phyloP scores from a whole-genome alignment of 2,329 filamentous ascomycete genomes.

The Herpotrichia juniperi region DNA sequence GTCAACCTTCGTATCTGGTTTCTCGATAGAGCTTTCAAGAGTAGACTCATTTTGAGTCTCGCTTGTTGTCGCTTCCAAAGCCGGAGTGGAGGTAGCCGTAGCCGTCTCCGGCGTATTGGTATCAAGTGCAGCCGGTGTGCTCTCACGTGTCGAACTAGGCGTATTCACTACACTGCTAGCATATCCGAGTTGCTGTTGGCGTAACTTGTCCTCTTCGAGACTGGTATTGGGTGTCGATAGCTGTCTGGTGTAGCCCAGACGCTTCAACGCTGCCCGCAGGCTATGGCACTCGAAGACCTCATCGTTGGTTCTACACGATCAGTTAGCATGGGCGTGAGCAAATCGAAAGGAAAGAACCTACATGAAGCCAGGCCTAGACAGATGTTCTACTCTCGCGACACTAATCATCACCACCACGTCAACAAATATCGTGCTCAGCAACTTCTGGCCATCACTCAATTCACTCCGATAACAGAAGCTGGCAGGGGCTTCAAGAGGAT shows the following conservation, averaged over 20 bases:
- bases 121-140: slow-evolving; percentile 1
- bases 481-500: neutral
- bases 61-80: no score
- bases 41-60: no score
- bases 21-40: no score
- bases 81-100: neutral
- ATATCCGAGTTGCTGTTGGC: slow-evolving; percentile 6
- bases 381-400: slow-evolving; percentile 1
- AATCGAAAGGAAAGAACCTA: slow-evolving; percentile 1
- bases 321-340: neutral
- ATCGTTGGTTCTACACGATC: neutral
- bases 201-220: slow-evolving; percentile 14
- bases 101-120: neutral
- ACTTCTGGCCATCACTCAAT: neutral
- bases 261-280: slow-evolving; percentile 9
- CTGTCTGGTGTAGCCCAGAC: slow-evolving; percentile 2
- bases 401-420: slow-evolving; percentile 2
- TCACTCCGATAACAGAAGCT: neutral
- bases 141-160: slow-evolving; percentile 7
- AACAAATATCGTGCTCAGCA: neutral
- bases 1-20: no score
- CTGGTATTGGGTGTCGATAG: slow-evolving; percentile 13
- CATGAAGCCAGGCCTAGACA: slow-evolving; percentile 3
- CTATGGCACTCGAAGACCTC: slow-evolving; percentile 8
- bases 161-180: slow-evolving; percentile 3